Base-by-base conservation (phyloP, 768 basidiomycete genomes). In the Pholiota microspora region DNA sequence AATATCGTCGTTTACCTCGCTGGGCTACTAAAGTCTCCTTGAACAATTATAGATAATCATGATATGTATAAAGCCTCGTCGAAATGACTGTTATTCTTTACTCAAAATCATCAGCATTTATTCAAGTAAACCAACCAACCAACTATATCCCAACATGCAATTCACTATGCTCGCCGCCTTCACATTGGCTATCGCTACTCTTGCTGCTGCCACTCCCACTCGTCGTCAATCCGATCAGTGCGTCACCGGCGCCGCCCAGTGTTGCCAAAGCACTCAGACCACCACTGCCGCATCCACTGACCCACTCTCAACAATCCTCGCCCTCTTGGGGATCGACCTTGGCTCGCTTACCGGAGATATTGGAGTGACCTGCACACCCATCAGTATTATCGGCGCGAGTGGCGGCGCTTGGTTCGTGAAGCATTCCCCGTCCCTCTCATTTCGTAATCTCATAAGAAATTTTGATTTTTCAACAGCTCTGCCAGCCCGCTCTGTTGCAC, bases 401-500 rank as follows among this genome's bases (percentile, higher is more conserved):
- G 55, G 53, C 45, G 59, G 54, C 47, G 59, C 58, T 38, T 59
- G 59, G 56, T 61, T 25, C 24, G 36, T 24, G 25, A 18, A 7
- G 15, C 15, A n/a, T 23, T 25, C 12, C 24, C 27, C n/a, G 13
- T 23, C 16, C n/a, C 25, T 16, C 12, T 31, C 12, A n/a, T 29
- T 18, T 24, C 46, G 15, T 29, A 10, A 1, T 42, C 42, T 38
- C 8, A 38, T 16, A 21, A 2, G 5, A n/a, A n/a, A n/a, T n/a
- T 3, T 38, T 18, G 8, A 10, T 44, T 13, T 27, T 28, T 3
- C 15, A 23, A 23, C 32, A 62, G 60, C 58, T 51, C 53, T n/a
- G 56, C 49, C 24, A 59, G 60, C 47, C 59, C 61, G 10, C 56
- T 60, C 29, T 62, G 61, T 59, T 62, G 61, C 59, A 40, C 48